Base-by-base conservation (phyloP, 1,284 basidiomycete genomes). In the Cutaneotrichosporon sp. region DNA sequence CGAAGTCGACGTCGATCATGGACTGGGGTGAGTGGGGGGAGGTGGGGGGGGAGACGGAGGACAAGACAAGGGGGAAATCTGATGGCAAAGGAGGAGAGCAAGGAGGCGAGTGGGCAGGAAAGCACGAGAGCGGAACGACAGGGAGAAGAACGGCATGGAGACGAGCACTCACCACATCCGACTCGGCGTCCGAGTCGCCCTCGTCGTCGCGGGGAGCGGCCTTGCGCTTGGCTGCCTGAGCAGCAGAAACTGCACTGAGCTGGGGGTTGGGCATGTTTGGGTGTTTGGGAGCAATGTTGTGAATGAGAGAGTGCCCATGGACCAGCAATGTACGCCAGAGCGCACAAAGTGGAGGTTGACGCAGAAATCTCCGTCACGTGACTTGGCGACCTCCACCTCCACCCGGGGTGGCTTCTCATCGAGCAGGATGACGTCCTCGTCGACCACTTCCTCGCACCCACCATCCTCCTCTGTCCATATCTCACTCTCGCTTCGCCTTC, bases 1-100 rank as follows among this genome's bases (percentile, higher is more conserved):
- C 92, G 74, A 97, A 95, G 72, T 91, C 88, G 70, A 97, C 89
- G 77, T 95, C 86, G 74, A 90, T 82, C 79, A 87, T 82, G 76
- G 82, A 83, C 84, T 86, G 58, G 29, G 5, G 13, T 43, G 10
- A 55, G 57, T n/a, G n/a, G n/a, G n/a, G n/a, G n/a, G n/a, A n/a
- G n/a, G n/a, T n/a, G n/a, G n/a, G n/a, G n/a, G n/a, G n/a, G n/a
- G n/a, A n/a, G n/a, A n/a, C n/a, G n/a, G n/a, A n/a, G n/a, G n/a
- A n/a, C 54, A 53, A n/a, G 22, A n/a, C 42, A 6, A 33, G 6
- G 31, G 6, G 31, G 11, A 33, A 7, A 11, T 6, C 11, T 33
- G 11, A 11, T 7, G 31, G 7, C 31, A 7, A 33, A 33, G 31
- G 31, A 7, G 6, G 31, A 53, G 54, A n/a, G 33, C 9, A 16